Evolutionary conservation across 2,329 filamentous ascomycete species (phyloP).

Genomic region (Fusarium sp.): DNA sequence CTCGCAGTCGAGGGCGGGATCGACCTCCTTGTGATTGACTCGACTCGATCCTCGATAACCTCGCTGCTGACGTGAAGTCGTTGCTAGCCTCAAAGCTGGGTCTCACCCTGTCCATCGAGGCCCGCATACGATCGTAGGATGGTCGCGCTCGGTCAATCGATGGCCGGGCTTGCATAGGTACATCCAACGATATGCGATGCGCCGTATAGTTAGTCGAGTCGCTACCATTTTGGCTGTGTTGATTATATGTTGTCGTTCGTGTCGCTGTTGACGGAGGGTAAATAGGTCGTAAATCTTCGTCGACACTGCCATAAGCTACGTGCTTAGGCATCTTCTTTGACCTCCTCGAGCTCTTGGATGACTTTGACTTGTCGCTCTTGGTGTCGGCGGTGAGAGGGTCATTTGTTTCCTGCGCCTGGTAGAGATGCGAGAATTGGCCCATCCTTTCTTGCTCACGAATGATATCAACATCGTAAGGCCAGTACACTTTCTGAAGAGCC

Average conservation of each 20-base stretch:
- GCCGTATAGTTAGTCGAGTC: constrained; percentile 92
- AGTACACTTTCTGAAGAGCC: constrained; percentile 91
- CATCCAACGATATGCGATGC: constrained; percentile 71
- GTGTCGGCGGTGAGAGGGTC: constrained; percentile 56
- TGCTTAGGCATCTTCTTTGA: constrained; percentile 65
- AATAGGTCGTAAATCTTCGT: constrained; percentile 91
- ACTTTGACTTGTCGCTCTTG: constrained; percentile 60
- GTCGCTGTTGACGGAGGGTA: constrained; percentile 93
- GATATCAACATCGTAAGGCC: constrained; percentile 93
- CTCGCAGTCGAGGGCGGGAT: constrained; percentile 56
- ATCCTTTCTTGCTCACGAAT: constrained; percentile 89
- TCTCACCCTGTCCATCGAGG: constrained; percentile 87
- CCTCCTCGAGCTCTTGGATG: constrained; percentile 66
- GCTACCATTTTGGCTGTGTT: constrained; percentile 90
- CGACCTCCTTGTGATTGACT: constrained; percentile 62
- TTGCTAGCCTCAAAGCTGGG: constrained; percentile 87
- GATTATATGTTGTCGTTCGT: constrained; percentile 76
- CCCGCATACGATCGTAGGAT: constrained; percentile 88
- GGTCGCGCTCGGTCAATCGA: constrained; percentile 79
- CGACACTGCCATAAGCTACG: constrained; percentile 72
- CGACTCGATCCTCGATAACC: constrained; percentile 86
- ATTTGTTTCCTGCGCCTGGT: constrained; percentile 51
- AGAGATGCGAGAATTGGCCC: constrained; percentile 83
- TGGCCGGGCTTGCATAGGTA: constrained; percentile 57
- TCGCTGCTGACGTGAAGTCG: constrained; percentile 91